phyloP scores from a whole-genome alignment of 345 rosid genomes.

The Microthlaspi erraticum region DNA sequence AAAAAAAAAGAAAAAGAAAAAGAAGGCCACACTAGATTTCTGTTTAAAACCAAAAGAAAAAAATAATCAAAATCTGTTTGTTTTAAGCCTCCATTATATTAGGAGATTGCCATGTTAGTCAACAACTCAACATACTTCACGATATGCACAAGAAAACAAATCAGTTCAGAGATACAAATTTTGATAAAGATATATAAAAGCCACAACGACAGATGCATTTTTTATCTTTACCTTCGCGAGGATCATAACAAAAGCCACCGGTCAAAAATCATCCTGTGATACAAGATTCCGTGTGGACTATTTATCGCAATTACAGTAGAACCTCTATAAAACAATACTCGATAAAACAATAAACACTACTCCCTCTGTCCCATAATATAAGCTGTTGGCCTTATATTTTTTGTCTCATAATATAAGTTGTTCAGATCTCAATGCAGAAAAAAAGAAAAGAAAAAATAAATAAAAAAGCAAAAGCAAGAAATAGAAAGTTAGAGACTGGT shows the following conservation, averaged over 20 bases:
- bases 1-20: neutral
- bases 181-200: neutral
- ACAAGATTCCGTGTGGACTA: neutral
- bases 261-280: slow-evolving; percentile 10
- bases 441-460: too few species aligned
- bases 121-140: neutral
- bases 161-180: neutral
- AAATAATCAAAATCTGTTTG: neutral
- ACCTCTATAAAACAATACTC: too few species aligned
- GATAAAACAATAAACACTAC: too few species aligned
- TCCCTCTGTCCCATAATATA: too few species aligned
- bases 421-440: too few species aligned
- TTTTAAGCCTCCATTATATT: neutral
- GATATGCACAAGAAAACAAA: slow-evolving; percentile 6
- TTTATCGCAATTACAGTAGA: neutral
- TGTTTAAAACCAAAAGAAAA: too few species aligned
- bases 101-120: neutral
- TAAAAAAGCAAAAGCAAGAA: too few species aligned
- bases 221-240: slow-evolving; percentile 7
- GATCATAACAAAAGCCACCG: slow-evolving; percentile 21
- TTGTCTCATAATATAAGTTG: too few species aligned
- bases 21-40: neutral
- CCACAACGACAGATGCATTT: neutral
- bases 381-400: too few species aligned
- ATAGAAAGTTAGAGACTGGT: too few species aligned